Conservation (phyloP, 2,329 filamentous ascomycete species). For the Myriosclerotinia scirpicola region DNA sequence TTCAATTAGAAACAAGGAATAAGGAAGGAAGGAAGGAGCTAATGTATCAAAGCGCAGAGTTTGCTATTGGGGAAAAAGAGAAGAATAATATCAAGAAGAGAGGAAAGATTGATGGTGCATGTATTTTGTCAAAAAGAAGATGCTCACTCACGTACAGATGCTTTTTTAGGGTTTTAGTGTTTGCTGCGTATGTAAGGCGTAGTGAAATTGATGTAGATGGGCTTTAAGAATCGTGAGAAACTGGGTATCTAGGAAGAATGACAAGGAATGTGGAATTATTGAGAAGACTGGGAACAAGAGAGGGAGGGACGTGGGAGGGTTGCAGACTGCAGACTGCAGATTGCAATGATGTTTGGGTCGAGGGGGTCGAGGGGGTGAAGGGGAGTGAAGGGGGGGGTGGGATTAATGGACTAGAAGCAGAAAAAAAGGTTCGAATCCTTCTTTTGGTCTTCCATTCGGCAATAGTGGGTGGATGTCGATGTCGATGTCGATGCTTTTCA, state of each 20-base stretch:
- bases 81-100: background rate
- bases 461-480: slow-evolving; percentile 23
- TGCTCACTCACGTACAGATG: background rate
- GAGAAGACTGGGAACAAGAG: background rate
- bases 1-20: slow-evolving; percentile 14
- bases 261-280: slow-evolving; percentile 17
- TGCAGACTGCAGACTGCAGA: background rate
- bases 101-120: background rate
- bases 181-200: background rate
- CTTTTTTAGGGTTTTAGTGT: slow-evolving; percentile 1
- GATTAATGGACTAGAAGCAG: slow-evolving; percentile 2
- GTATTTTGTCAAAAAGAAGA: background rate
- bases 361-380: background rate
- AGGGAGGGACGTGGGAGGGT: background rate
- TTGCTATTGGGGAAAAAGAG: background rate
- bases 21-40: too few relatives aligned
- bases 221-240: background rate
- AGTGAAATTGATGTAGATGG: background rate
- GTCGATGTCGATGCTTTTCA: slow-evolving; percentile 15
- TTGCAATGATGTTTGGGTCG: background rate
- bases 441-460: slow-evolving; percentile 24
- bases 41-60: slow-evolving; percentile 15
- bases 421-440: slow-evolving; percentile 17
- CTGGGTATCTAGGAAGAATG: background rate
- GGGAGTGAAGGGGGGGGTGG: background rate